Percentiles rank a stretch among this genome's conserved stretches.
These are phyloP conservation scores for Monilinia laxa DNA, from an alignment of 2,329 filamentous ascomycete species.

Conservation along the genomic window DNA sequence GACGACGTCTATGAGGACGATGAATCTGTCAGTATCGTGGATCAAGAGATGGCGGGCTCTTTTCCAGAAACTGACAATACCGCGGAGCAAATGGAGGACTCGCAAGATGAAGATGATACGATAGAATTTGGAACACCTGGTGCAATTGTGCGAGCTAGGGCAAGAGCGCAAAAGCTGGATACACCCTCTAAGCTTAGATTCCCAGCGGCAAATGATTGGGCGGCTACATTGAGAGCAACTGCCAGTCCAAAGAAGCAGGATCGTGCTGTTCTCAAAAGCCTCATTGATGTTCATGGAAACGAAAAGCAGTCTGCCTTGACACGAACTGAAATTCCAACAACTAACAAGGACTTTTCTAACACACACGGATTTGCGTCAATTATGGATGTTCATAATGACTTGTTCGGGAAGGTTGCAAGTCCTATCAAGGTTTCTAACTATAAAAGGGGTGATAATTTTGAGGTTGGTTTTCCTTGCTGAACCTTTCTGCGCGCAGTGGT, in stretches of 20 bases:
- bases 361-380: slow-evolving; percentile 75
- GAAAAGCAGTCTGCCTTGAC: slow-evolving; percentile 52
- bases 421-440: slow-evolving; percentile 54
- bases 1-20: slow-evolving; percentile 67
- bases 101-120: slow-evolving; percentile 47
- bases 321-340: slow-evolving; percentile 46
- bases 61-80: slow-evolving; percentile 71
- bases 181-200: slow-evolving; percentile 61
- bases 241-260: slow-evolving; percentile 93
- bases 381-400: slow-evolving; percentile 94
- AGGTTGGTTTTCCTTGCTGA: slow-evolving; percentile 72
- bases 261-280: slow-evolving; percentile 65
- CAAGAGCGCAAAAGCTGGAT: slow-evolving; percentile 61
- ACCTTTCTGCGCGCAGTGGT: slow-evolving; percentile 23
- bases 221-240: slow-evolving; percentile 88
- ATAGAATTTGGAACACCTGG: slow-evolving; percentile 51
- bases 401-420: slow-evolving; percentile 73
- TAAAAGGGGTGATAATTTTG: slow-evolving; percentile 67
- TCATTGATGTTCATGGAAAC: slow-evolving; percentile 41
- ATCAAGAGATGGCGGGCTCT: slow-evolving; percentile 75
- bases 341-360: slow-evolving; percentile 35
- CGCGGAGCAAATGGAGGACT: slow-evolving; percentile 67
- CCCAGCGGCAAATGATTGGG: slow-evolving; percentile 77
- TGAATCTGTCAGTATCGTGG: slow-evolving; percentile 73
- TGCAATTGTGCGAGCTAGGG: slow-evolving; percentile 61